phyloP scores from a whole-genome alignment of 176 grass and related monocot species.

The Poa pratensis region DNA sequence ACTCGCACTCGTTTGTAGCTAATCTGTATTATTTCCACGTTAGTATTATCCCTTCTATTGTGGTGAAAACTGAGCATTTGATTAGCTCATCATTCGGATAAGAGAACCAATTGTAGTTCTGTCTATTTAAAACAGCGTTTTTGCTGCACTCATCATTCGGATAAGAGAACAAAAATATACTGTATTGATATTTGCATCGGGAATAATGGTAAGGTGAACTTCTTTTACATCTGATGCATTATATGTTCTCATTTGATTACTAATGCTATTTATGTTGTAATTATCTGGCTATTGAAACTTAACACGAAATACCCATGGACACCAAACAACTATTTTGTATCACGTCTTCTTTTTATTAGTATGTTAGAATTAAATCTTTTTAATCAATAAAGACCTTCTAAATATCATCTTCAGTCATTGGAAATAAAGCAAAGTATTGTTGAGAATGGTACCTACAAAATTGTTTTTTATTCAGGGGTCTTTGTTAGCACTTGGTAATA shows the following conservation, averaged over 20 bases:
- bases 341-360: background rate
- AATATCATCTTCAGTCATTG: background rate
- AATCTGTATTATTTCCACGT: no score
- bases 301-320: background rate
- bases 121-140: background rate
- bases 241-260: background rate
- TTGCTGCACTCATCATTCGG: no score
- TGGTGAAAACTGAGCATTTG: no score
- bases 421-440: background rate
- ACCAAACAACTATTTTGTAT: no score
- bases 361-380: background rate
- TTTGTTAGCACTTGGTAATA: no score
- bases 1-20: no score
- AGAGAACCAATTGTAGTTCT: no score
- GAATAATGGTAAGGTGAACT: slow-evolving; percentile 61
- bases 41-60: no score
- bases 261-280: background rate
- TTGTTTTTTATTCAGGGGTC: background rate
- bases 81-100: no score
- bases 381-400: background rate
- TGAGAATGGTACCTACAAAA: background rate
- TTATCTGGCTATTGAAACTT: background rate
- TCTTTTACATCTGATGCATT: background rate
- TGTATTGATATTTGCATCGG: slow-evolving; percentile 48
- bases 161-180: no score